phyloP scores from a whole-genome alignment of 2,329 filamentous ascomycete genomes.

The Aspergillus sojae region DNA sequence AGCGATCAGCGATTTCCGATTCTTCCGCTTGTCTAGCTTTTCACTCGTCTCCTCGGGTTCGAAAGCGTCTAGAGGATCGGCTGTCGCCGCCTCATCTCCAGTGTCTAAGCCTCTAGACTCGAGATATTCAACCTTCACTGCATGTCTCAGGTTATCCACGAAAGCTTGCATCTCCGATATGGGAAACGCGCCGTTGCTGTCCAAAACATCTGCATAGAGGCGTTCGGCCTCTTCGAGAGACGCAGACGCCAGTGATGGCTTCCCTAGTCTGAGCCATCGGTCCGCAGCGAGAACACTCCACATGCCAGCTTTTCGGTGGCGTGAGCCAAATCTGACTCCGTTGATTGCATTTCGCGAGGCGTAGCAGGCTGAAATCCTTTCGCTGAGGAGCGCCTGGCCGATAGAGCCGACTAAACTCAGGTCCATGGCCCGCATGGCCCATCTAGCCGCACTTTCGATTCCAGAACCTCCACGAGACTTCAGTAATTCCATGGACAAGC shows the following conservation, averaged over 20 bases:
- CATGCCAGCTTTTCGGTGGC: constrained; percentile 81
- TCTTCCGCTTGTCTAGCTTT: constrained; percentile 56
- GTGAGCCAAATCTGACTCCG: constrained; percentile 67
- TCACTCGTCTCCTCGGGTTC: constrained; percentile 53
- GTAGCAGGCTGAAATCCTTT: constrained; percentile 85
- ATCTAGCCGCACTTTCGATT: constrained; percentile 83
- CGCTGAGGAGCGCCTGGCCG: constrained; percentile 80
- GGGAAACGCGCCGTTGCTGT: constrained; percentile 44
- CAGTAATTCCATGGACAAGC: constrained; percentile 78
- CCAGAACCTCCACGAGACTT: constrained; percentile 77
- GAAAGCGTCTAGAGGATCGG: constrained; percentile 32
- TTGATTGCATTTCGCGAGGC: constrained; percentile 70
- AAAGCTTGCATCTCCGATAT: constrained; percentile 57
- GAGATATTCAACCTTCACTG: constrained; percentile 47
- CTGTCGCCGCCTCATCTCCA: constrained; percentile 31
- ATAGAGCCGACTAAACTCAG: constrained; percentile 72
- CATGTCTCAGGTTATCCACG: constrained; percentile 45
- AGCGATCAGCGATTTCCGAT: constrained; percentile 59
- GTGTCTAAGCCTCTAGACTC: constrained; percentile 45
- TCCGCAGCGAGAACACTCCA: constrained; percentile 86
- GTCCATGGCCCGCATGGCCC: constrained; percentile 80
- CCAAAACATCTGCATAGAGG: constrained; percentile 52
- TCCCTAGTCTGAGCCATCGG: constrained; percentile 76
- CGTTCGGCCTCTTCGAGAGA: constrained; percentile 71
- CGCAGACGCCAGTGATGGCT: constrained; percentile 75